Evolutionary conservation across 768 basidiomycete genomes (phyloP).

Genomic region (Hygrophoropsis aurantiaca): DNA sequence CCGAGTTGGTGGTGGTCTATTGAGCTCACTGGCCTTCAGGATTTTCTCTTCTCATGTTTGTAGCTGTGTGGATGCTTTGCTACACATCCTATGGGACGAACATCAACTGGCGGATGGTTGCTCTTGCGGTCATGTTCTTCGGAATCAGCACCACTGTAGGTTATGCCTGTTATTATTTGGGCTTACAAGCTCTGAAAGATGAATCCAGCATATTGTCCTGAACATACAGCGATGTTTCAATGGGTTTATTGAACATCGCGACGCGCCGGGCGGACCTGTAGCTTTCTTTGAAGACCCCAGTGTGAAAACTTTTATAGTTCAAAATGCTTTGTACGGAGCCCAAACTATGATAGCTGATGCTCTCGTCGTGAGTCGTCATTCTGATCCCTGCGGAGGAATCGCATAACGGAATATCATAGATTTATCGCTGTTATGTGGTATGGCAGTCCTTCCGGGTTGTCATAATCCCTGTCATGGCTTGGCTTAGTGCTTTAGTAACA

Average conservation of each 20-base stretch:
- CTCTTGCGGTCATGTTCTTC: conserved; percentile 19
- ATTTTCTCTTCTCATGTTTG: too few relatives aligned
- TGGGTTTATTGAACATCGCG: conserved; percentile 22
- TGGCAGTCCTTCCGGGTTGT: conserved; percentile 11
- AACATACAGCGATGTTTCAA: conserved; percentile 20
- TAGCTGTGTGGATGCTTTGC: conserved; percentile 23
- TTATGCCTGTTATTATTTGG: not conserved
- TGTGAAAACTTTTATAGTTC: conserved; percentile 29
- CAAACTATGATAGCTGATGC: conserved; percentile 22
- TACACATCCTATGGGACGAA: conserved; percentile 9
- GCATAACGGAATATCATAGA: too few relatives aligned
- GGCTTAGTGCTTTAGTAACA: conserved; percentile 1
- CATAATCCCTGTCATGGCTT: conserved; percentile 6
- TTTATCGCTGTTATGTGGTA: conserved; percentile 15
- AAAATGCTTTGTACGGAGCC: conserved; percentile 21
- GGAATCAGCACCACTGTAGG: conserved; percentile 20
- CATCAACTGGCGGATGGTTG: conserved; percentile 20
- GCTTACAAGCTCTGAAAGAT: not conserved
- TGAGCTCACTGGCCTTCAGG: too few relatives aligned
- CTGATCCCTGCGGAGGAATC: not conserved
- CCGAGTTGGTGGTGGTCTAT: too few relatives aligned
- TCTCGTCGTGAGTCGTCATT: conserved; percentile 7
- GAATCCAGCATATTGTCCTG: conserved; percentile 20
- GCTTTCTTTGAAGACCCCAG: conserved; percentile 27
- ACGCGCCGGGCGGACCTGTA: conserved; percentile 22